Evolutionary conservation across 371 early-diverging fungal species (phyloP), one percentile per base, ranked within the genome.

Genomic region (Paraphysoderma sedebokerense): DNA sequence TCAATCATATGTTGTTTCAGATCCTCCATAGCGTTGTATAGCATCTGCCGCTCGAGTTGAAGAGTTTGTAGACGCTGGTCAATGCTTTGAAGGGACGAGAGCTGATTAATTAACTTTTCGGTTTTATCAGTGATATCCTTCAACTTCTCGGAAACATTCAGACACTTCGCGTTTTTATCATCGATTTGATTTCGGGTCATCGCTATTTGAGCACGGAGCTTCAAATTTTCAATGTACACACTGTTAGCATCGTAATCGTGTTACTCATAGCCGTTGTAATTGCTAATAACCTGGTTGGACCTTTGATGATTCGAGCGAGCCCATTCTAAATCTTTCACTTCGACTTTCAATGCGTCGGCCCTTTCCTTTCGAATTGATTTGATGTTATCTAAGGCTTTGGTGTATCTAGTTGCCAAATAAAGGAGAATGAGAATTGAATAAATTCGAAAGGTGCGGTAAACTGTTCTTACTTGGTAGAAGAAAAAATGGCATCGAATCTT

Each of bases 401-500:
- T 86, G 56, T 91, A 99, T 51, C 79, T 74, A 36, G 46, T 28
- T n/a, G 55, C 17, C 12, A 37, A 50, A 24, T 27, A n/a, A 37
- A 19, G 28, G 2, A 12, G 13, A 23, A 2, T 29, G 5, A 11
- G 11, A 32, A 4, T 26, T 44, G 7, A 1, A 50, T 20, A 20
- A 17, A 30, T 46, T 53, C 54, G 19, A 65, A 44, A 22, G 34
- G 38, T 12, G 51, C 46, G 11, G 57, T 27, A 19, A 55, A 54
- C 47, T 55, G 50, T 31, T 46, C 62, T 56, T 72, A 87, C 74
- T 80, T 66, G 12, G 91, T 86, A 0, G 93, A 77, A 0, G 87
- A 80, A 70, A 99, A 99, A 38, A 99, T 98, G 27, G 97, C 98
- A 63, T 99, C 99, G 65, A 99, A 93, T 56, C 85, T 92, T 60